Conservation (phyloP, 2,329 filamentous ascomycete species). For the Seiridium unicorne region DNA sequence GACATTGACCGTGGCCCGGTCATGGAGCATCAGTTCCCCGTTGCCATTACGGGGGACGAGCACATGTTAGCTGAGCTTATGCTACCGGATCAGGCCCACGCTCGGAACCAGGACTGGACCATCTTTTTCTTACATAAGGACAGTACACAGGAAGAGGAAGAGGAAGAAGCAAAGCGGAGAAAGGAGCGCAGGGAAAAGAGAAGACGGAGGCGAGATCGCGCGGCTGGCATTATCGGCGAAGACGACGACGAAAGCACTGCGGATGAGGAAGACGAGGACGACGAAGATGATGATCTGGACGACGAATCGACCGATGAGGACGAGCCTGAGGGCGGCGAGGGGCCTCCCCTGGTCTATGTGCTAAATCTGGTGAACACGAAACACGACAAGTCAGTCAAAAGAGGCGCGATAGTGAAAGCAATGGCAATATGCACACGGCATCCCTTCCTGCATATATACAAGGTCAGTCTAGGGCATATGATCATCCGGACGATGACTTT, state of each 20-base stretch:
- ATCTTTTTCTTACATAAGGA: constrained; percentile 99
- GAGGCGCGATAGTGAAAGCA: constrained; percentile 92
- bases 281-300: constrained; percentile 36
- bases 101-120: constrained; percentile 95
- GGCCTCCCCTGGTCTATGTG: constrained; percentile 92
- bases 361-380: constrained; percentile 98
- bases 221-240: constrained; percentile 45
- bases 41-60: constrained; percentile 93
- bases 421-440: constrained; percentile 99
- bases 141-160: constrained; percentile 78
- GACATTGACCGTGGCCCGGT: constrained; percentile 94
- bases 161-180: constrained; percentile 62
- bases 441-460: constrained; percentile 98
- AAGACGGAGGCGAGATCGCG: constrained; percentile 49
- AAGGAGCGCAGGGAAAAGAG: constrained; percentile 51
- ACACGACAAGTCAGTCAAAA: constrained; percentile 87
- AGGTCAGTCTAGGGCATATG: constrained; percentile 49
- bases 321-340: constrained; percentile 72
- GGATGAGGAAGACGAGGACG: constrained; percentile 42
- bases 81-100: constrained; percentile 94
- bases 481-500: not conserved
- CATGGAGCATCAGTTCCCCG: constrained; percentile 98
- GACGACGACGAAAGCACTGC: constrained; percentile 39
- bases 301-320: constrained; percentile 43
- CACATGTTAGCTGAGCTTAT: constrained; percentile 98